These are phyloP conservation scores for Diaporthe ilicicola DNA, from an alignment of 2,329 filamentous ascomycete genomes.

Conservation along the genomic window DNA sequence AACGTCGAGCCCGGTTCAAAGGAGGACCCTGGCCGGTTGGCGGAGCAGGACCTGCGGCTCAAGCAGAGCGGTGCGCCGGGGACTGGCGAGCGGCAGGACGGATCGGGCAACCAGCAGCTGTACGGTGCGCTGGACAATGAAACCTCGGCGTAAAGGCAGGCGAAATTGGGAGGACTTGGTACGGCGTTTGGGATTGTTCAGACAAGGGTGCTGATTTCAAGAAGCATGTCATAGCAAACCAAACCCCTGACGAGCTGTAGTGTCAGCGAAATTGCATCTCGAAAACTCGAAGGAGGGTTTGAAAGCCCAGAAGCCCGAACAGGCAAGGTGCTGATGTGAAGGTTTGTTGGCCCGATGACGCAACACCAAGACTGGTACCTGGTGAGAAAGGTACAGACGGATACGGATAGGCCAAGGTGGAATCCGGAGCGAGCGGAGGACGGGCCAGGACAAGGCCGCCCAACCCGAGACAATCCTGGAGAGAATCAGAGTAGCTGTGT, in stretches of 20 bases:
- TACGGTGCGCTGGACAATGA: conserved; percentile 26
- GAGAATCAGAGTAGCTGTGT: neutral
- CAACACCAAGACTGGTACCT: neutral
- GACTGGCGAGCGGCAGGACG: conserved; percentile 25
- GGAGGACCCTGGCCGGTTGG: conserved; percentile 37
- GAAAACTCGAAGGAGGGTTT: neutral
- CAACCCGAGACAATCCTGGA: conserved; percentile 1
- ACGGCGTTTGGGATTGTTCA: neutral
- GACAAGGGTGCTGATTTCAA: neutral
- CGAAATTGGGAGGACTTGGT: neutral
- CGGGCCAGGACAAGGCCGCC: neutral
- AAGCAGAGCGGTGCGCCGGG: conserved; percentile 24
- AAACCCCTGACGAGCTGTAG: neutral
- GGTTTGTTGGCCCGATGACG: conserved; percentile 4
- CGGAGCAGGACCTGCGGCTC: conserved; percentile 20
- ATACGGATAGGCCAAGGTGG: neutral
- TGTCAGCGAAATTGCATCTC: neutral
- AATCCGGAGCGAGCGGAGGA: neutral
- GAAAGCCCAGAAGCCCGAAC: neutral
- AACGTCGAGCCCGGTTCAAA: conserved; percentile 40
- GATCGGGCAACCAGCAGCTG: conserved; percentile 23
- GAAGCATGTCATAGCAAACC: neutral
- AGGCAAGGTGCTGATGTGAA: conserved; percentile 20
- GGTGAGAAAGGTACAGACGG: conserved; percentile 3
- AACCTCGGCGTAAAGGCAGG: conserved; percentile 2